Evolutionary conservation across 2,329 filamentous ascomycete species (phyloP), one percentile per base, ranked within the genome.

Genomic region (Fusarium chaquense): DNA sequence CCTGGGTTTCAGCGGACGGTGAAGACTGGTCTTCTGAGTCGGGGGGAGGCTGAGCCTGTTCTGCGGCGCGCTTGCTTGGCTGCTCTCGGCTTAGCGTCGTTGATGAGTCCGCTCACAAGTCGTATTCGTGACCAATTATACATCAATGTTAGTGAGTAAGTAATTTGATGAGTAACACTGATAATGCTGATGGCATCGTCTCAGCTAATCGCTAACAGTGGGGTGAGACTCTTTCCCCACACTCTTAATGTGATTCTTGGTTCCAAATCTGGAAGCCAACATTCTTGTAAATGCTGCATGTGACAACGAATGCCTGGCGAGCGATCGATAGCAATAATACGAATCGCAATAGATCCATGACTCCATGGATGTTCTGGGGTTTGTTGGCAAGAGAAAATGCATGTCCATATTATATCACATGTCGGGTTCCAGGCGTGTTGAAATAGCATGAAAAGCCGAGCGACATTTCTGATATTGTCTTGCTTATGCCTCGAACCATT

Each of bases 1-100:
- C 71, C 74, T 77, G 73, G 71, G 75, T 76, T 75, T 76, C 75
- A 75, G 74, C 69, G 65, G 67, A 71, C 64, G 69, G 67, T 71
- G 73, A 77, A 76, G 73, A 76, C 75, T 61, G 49, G 67, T 67
- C 67, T 62, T 67, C 60, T 69, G 58, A 64, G 67, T 72, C 68
- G 72, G 60, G 62, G 62, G 51, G 60, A 73, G 67, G 73, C 60
- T 63, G 67, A 71, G 64, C 58, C 65, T 68, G 56, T 65, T 57
- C 53, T 57, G 57, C 43, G 51, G 65, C 57, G 67, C 56, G 64
- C 43, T 56, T 44, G 64, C 62, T 73, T 77, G 69, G 58, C 76
- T 77, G 46, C 73, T 79, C 24, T 62, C 61, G 30, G 75, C 60
- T 67, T 82, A 77, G 76, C 56, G 67, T 56, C 30, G 59, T 62